phyloP scores from a whole-genome alignment of 306 rosid species.

The Quercus aquifolioides region DNA sequence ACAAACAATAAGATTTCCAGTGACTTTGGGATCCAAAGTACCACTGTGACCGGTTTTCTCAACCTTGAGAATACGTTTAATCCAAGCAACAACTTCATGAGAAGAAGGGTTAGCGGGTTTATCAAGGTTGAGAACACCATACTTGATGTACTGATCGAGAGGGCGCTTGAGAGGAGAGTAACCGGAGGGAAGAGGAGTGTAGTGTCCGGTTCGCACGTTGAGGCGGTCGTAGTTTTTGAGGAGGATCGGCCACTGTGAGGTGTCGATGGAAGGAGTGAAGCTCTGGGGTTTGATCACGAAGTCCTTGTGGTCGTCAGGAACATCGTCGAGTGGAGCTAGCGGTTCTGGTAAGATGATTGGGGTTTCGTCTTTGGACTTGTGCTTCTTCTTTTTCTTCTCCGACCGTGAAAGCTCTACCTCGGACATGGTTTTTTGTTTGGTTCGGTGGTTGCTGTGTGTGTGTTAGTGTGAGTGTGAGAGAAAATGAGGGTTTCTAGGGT shows the following conservation, averaged over 20 bases:
- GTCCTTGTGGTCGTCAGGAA: slow-evolving; percentile 15
- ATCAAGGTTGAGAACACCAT: slow-evolving; percentile 75
- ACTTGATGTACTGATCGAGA: slow-evolving; percentile 57
- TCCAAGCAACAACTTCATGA: slow-evolving; percentile 88
- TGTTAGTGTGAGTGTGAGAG: not conserved
- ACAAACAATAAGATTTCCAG: slow-evolving; percentile 79
- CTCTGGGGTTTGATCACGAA: slow-evolving; percentile 73
- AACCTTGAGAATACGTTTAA: slow-evolving; percentile 69
- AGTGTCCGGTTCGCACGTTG: slow-evolving; percentile 81
- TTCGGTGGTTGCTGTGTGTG: too few relatives aligned
- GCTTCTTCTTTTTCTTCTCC: slow-evolving; percentile 57
- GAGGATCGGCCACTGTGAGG: slow-evolving; percentile 82
- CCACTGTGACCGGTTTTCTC: slow-evolving; percentile 86
- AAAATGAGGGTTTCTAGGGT: not conserved
- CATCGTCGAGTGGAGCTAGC: not conserved
- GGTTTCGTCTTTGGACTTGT: slow-evolving; percentile 10
- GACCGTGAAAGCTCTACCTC: slow-evolving; percentile 36
- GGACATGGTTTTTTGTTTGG: slow-evolving; percentile 25
- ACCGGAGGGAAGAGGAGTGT: slow-evolving; percentile 79
- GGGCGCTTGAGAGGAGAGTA: slow-evolving; percentile 78
- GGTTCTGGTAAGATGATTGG: not conserved
- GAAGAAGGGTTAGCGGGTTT: slow-evolving; percentile 91
- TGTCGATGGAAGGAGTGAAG: slow-evolving; percentile 61
- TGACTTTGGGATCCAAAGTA: slow-evolving; percentile 84
- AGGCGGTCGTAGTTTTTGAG: slow-evolving; percentile 87